Base-by-base conservation (phyloP, 441 rosid genomes). In the Populus hybrid region DNA sequence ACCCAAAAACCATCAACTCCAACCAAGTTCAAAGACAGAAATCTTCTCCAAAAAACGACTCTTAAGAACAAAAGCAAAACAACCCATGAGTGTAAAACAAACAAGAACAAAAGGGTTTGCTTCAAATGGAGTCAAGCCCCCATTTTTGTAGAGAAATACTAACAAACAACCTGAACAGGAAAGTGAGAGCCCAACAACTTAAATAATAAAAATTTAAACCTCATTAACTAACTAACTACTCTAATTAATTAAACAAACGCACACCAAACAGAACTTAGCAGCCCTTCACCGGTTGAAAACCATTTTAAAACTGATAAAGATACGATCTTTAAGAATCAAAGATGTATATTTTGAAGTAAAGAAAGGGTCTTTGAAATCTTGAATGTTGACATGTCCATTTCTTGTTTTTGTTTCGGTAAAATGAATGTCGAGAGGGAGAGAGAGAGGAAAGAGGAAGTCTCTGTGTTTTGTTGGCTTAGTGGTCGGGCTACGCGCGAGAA, bases 171-270 rank as follows among this genome's bases (percentile, higher is more conserved):
- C 73, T 90, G 80, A 81, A 80, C 63, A 81, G 69, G 94, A 93
- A 89, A 90, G 81, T 33, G 98, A 94, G 90, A 91, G 94, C 86
- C 84, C 93, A 93, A 89, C 97, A 80, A 87, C 86, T 79, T n/a
- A 63, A 77, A 74, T 20, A 64, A 50, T 91, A 92, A 89, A 96
- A 80, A 86, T 86, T 78, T 20, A 56, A 74, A 18, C 21, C n/a
- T 14, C 18, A 74, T 67, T 69, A 12, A 35, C 69, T 70, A 31
- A 77, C 35, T 72, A 59, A 31, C 42, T 36, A 36, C 42, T 9
- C 42, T 36, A 36, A 36, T 36, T 36, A 36, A 36, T 7, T 36
- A 7, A 36, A 36, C 42, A 36, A 36, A 2, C 42, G 42, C 42
- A 36, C 42, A 36, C 42, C 42, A 8, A 36, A 1, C 42, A 36